A percentile compares a stretch with the other conserved stretches of the same genome.
Evolutionary conservation across 2,329 filamentous ascomycete species (phyloP).

Genomic region (Exophiala spinifera): DNA sequence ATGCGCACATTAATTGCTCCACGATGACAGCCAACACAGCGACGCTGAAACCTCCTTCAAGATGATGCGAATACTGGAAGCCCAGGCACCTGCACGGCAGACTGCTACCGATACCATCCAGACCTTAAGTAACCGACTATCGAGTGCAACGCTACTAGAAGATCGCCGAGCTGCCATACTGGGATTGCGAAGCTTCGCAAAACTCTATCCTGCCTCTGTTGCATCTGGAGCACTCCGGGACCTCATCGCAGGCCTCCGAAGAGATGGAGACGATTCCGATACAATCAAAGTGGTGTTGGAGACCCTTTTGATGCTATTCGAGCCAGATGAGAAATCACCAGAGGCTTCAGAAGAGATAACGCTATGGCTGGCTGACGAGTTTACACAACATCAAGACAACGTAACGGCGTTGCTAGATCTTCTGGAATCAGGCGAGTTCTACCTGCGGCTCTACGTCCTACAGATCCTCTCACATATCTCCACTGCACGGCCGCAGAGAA

Average conservation of each 20-base stretch:
- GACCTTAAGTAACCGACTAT: constrained; percentile 79
- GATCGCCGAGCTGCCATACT: constrained; percentile 91
- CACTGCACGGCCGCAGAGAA: constrained; percentile 79
- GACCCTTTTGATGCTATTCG: constrained; percentile 91
- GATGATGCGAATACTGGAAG: constrained; percentile 60
- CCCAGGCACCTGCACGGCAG: constrained; percentile 86
- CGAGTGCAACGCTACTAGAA: constrained; percentile 86
- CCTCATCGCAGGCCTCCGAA: constrained; percentile 77
- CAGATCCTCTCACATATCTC: constrained; percentile 86
- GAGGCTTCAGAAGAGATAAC: constrained; percentile 81
- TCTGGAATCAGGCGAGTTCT: constrained; percentile 82
- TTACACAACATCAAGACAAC: constrained; percentile 96
- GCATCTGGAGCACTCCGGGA: constrained; percentile 88
- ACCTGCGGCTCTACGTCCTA: constrained; percentile 83
- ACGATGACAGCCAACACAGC: not conserved
- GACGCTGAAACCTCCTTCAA: constrained; percentile 26
- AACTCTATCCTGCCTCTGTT: constrained; percentile 92
- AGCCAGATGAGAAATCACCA: constrained; percentile 60
- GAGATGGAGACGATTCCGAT: constrained; percentile 91
- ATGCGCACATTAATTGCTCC: not conserved
- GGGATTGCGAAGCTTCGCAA: constrained; percentile 90
- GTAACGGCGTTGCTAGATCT: constrained; percentile 87
- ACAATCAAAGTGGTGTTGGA: constrained; percentile 94
- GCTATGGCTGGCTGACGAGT: constrained; percentile 95
- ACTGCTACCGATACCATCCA: constrained; percentile 93